Conservation (phyloP, 345 rosid species). For the Barbarea vulgaris region DNA sequence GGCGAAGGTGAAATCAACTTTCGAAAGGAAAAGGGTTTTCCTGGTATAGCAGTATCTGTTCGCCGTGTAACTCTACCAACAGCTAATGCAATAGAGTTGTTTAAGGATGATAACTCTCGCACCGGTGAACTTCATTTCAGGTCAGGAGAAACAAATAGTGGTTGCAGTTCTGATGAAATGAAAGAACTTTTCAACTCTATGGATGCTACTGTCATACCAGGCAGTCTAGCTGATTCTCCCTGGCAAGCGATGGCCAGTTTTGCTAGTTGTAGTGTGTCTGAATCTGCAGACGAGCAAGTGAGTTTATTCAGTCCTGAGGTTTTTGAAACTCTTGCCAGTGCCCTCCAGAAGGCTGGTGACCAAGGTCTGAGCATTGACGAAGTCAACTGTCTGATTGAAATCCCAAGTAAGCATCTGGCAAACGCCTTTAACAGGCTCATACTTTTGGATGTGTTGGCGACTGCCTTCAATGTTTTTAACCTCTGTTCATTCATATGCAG, state of each 20-base stretch:
- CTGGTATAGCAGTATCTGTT: conserved; percentile 70
- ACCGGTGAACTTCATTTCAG: conserved; percentile 41
- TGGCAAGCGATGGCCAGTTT: conserved; percentile 83
- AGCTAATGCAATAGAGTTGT: conserved; percentile 53
- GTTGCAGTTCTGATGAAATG: conserved; percentile 41
- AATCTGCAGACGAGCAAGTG: conserved; percentile 40
- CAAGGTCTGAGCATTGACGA: conserved; percentile 82
- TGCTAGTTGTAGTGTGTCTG: conserved; percentile 50
- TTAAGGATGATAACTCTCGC: conserved; percentile 49
- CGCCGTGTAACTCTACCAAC: conserved; percentile 49
- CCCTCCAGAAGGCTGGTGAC: conserved; percentile 90
- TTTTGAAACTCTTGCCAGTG: conserved; percentile 56
- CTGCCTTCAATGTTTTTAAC: conserved; percentile 16
- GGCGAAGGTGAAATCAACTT: conserved; percentile 76
- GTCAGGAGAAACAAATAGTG: conserved; percentile 36
- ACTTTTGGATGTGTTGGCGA: background rate
- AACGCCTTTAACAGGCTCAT: background rate
- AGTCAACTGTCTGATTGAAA: conserved; percentile 50
- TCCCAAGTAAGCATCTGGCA: conserved; percentile 44
- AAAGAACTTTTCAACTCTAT: conserved; percentile 47
- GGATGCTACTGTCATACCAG: conserved; percentile 43
- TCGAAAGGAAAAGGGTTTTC: conserved; percentile 94
- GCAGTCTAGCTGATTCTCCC: conserved; percentile 48
- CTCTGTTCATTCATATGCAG: conserved; percentile 50
- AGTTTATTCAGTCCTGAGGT: conserved; percentile 50